These are phyloP conservation scores for Sporothrix dimorphospora DNA, from an alignment of 2,329 filamentous ascomycete genomes.

Conservation along the genomic window DNA sequence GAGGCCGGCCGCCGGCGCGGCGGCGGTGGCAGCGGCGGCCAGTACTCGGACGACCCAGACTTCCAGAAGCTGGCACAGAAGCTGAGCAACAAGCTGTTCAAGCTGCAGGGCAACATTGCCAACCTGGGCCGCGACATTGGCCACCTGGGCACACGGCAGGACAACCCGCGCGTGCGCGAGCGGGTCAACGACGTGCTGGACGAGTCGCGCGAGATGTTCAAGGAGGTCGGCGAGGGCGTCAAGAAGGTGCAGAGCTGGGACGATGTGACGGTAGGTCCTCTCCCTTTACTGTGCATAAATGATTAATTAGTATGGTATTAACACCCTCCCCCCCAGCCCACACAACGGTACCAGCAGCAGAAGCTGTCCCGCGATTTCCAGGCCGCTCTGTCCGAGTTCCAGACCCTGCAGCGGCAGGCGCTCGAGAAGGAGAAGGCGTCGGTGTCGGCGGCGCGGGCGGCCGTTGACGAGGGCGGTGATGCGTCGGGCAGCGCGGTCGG, in stretches of 20 bases:
- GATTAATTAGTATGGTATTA: too few species aligned
- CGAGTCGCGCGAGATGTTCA: constrained; percentile 84
- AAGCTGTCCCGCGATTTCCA: constrained; percentile 95
- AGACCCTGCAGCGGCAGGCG: constrained; percentile 84
- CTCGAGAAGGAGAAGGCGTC: constrained; percentile 92
- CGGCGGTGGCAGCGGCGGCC: constrained; percentile 64
- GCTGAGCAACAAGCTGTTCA: constrained; percentile 86
- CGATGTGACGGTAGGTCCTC: constrained; percentile 71
- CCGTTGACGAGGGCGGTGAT: constrained; percentile 64
- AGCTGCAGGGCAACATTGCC: constrained; percentile 83
- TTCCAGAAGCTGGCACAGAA: constrained; percentile 82
- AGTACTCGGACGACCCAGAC: constrained; percentile 89
- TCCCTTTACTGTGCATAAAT: not conserved
- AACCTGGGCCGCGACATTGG: constrained; percentile 82
- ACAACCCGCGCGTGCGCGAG: constrained; percentile 88
- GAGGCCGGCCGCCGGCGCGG: constrained; percentile 67
- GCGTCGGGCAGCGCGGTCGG: constrained; percentile 39
- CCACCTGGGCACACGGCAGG: constrained; percentile 84
- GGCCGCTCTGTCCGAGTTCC: constrained; percentile 85
- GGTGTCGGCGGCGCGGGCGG: constrained; percentile 78
- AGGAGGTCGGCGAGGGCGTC: constrained; percentile 87
- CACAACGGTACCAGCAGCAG: constrained; percentile 94
- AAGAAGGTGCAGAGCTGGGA: constrained; percentile 90
- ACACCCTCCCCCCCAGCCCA: too few species aligned
- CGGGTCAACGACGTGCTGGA: constrained; percentile 85